phyloP scores from a whole-genome alignment of 2,329 filamentous ascomycete species.

The Fusarium decemcellulare region DNA sequence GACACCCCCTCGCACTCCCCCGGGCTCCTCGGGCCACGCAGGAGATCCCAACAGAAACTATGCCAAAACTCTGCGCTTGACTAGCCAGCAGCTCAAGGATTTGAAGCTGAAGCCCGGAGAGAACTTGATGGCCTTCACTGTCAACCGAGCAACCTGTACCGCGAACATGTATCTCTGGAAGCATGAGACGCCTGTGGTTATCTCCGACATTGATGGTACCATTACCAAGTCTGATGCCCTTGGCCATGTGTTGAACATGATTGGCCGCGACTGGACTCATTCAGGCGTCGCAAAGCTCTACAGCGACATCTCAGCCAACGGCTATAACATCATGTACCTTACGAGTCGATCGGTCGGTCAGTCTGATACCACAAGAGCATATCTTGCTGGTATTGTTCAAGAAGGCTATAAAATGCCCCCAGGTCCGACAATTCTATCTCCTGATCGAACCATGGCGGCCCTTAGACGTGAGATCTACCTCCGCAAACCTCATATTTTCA shows the following conservation, averaged over 20 bases:
- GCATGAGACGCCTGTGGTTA: slow-evolving; percentile 92
- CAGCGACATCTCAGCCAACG: slow-evolving; percentile 93
- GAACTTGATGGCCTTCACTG: slow-evolving; percentile 95
- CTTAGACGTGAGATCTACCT: slow-evolving; percentile 93
- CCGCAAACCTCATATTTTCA: slow-evolving; percentile 97
- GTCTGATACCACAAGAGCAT: slow-evolving; percentile 90
- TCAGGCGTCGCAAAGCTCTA: slow-evolving; percentile 97
- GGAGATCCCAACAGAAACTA: slow-evolving; percentile 88
- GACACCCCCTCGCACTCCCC: slow-evolving; percentile 79
- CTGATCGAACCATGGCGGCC: slow-evolving; percentile 94
- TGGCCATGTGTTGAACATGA: slow-evolving; percentile 95
- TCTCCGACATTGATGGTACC: slow-evolving; percentile 98
- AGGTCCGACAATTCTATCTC: slow-evolving; percentile 94
- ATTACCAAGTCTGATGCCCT: slow-evolving; percentile 98
- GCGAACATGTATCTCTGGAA: slow-evolving; percentile 97
- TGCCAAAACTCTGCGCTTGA: slow-evolving; percentile 94
- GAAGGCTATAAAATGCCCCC: slow-evolving; percentile 88
- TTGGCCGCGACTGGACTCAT: slow-evolving; percentile 98
- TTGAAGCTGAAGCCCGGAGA: slow-evolving; percentile 86
- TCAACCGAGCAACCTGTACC: slow-evolving; percentile 92
- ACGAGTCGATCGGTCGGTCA: slow-evolving; percentile 95
- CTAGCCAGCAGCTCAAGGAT: slow-evolving; percentile 93
- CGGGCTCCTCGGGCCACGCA: slow-evolving; percentile 70
- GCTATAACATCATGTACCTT: slow-evolving; percentile 99
- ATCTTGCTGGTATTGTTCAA: slow-evolving; percentile 90